phyloP scores from a whole-genome alignment of 2,329 filamentous ascomycete genomes.

The Gliomastix tumulicola region DNA sequence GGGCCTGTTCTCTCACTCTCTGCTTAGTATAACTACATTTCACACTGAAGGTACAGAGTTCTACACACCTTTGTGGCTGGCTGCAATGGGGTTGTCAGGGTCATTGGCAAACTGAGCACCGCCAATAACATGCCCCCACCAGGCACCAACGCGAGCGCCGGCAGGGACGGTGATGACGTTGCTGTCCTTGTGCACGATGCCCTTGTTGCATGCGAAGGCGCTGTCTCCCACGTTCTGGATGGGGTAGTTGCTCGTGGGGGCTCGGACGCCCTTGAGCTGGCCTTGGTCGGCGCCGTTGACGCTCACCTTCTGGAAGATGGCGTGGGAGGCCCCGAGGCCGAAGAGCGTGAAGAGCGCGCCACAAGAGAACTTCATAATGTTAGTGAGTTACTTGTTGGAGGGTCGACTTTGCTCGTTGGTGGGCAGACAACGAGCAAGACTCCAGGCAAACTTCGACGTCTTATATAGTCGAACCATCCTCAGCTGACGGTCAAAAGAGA shows the following conservation, averaged over 20 bases:
- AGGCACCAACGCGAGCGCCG: conserved; percentile 43
- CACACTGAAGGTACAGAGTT: background rate
- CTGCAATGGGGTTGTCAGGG: conserved; percentile 45
- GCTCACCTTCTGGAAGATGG: background rate
- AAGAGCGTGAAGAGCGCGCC: too few relatives aligned
- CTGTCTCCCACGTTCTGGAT: conserved; percentile 40
- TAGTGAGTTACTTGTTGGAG: too few relatives aligned
- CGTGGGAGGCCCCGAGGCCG: too few relatives aligned
- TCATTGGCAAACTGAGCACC: conserved; percentile 41
- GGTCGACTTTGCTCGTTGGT: too few relatives aligned
- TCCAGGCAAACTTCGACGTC: too few relatives aligned
- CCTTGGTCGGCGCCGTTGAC: background rate
- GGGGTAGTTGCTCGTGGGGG: conserved; percentile 35
- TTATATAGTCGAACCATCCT: too few relatives aligned
- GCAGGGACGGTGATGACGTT: conserved; percentile 39
- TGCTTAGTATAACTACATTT: too few relatives aligned
- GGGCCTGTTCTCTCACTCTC: conserved; percentile 40
- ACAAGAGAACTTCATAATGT: too few relatives aligned
- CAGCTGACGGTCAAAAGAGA: too few relatives aligned
- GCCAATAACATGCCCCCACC: conserved; percentile 47
- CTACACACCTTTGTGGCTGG: background rate
- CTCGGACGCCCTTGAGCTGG: background rate
- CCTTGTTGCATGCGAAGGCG: conserved; percentile 41
- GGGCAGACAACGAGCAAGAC: too few relatives aligned
- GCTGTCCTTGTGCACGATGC: conserved; percentile 28